A percentile compares a stretch with the other conserved stretches of the same genome.
Conservation (phyloP, 2,329 filamentous ascomycete species). For the Helicocarpus griseus region DNA sequence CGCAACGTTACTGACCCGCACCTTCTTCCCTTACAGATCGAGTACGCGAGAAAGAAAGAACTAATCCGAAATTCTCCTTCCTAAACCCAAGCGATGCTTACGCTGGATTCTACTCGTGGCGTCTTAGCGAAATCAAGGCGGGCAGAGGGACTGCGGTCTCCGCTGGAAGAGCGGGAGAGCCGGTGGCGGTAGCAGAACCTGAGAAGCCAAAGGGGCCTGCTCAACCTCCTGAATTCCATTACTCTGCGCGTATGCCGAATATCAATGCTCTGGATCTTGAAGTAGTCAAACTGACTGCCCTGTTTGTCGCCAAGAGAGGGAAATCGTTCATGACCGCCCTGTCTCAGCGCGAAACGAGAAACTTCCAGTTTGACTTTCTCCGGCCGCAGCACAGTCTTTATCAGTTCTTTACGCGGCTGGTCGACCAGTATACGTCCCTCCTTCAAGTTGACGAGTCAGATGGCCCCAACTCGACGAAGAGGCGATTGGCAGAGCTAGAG, state of each 20-base stretch:
- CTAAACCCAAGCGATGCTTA: constrained; percentile 72
- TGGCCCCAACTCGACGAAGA: constrained; percentile 61
- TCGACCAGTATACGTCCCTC: constrained; percentile 86
- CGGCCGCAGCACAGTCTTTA: constrained; percentile 92
- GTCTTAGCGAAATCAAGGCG: constrained; percentile 71
- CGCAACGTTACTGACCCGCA: neutral
- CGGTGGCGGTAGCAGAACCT: constrained; percentile 40
- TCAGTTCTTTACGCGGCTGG: constrained; percentile 84
- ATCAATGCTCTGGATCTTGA: constrained; percentile 90
- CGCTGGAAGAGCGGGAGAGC: constrained; percentile 62
- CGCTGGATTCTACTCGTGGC: constrained; percentile 82
- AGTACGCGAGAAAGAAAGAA: constrained; percentile 73
- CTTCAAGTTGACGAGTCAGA: constrained; percentile 59
- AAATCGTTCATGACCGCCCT: constrained; percentile 84
- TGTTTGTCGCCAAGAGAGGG: constrained; percentile 89
- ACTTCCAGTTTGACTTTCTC: constrained; percentile 93
- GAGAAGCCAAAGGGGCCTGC: constrained; percentile 72
- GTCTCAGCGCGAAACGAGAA: constrained; percentile 77
- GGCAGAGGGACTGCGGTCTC: constrained; percentile 72
- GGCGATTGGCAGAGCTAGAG: constrained; percentile 62
- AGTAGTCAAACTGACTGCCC: constrained; percentile 63
- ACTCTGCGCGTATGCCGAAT: constrained; percentile 93
- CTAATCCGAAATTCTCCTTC: constrained; percentile 88
- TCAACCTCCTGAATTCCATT: constrained; percentile 78
- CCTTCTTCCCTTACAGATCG: constrained; percentile 43